Conservation (phyloP, 169 alveolate genomes). For the Plasmodium yoelii region DNA sequence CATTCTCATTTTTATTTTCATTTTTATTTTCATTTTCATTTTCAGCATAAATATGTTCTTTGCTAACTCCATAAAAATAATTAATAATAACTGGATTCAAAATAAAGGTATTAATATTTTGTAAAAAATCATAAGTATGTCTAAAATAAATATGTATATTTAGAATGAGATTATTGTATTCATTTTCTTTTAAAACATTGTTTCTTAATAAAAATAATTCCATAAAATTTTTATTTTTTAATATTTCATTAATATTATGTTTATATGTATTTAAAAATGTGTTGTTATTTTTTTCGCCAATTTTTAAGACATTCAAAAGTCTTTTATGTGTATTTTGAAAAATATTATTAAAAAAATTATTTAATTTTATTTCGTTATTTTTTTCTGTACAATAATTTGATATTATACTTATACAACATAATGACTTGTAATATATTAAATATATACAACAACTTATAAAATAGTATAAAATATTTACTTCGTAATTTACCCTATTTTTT, state of each 20-base stretch:
- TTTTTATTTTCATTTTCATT: neutral
- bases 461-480: slow-evolving; percentile 32
- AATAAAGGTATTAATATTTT: slow-evolving; percentile 15
- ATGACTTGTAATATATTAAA: slow-evolving; percentile 42
- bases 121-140: slow-evolving; percentile 24
- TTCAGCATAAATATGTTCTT: neutral
- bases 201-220: slow-evolving; percentile 25
- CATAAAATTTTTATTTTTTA: slow-evolving; percentile 14
- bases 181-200: slow-evolving; percentile 25
- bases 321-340: slow-evolving; percentile 44
- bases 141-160: slow-evolving; percentile 48
- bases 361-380: slow-evolving; percentile 1
- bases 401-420: slow-evolving; percentile 23
- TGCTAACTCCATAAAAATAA: slow-evolving; percentile 46
- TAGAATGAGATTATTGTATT: slow-evolving; percentile 49
- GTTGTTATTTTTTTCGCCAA: slow-evolving; percentile 27
- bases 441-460: slow-evolving; percentile 44
- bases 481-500: slow-evolving; percentile 10
- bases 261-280: slow-evolving; percentile 22
- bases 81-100: slow-evolving; percentile 39
- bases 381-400: slow-evolving; percentile 2
- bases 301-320: slow-evolving; percentile 19
- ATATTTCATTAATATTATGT: slow-evolving; percentile 16
- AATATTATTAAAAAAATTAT: slow-evolving; percentile 11
- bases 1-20: neutral